Base-by-base conservation (phyloP, 116 monocot genomes). In the Cymodocea nodosa region DNA sequence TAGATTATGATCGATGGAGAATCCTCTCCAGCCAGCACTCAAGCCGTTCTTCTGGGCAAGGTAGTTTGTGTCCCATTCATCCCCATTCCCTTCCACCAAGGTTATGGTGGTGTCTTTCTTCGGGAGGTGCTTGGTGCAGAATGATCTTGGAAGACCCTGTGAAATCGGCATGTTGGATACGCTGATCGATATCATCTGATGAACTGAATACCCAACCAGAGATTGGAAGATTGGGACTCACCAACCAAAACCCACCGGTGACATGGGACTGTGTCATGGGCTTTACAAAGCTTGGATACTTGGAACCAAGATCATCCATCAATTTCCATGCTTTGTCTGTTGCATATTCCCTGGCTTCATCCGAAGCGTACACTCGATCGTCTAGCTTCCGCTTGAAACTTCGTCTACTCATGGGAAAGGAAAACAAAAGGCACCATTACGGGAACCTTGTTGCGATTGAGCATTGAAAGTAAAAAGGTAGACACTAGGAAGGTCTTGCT, bases 11-110 rank as follows among this genome's bases (percentile, higher is more conserved):
- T 49, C 34, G 15, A 89, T 60, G 23, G 89, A 54, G 50, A 89
- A 89, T 0, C 83, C 85, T 62, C 64, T 80, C 89, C 89, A 89
- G 34, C 89, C 89, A 35, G 70, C 89, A 60, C 89, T 89, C 37
- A 89, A 35, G 16, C 85, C 89, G 6, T 55, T 78, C 65, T 83
- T 85, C 12, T 58, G 59, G 23, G 80, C 74, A 20, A 89, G 80
- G 30, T 80, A 89, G n/a, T 56, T 65, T 19, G 83, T 80, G 6
- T 76, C 71, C 2, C 56, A 83, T 52, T 78, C 77, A 10, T 82
- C 77, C 4, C 74, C 89, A 52, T 71, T 61, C 59, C 85, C 89
- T 52, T 89, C 80, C 5, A 80, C 23, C 51, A 87, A 57, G 36
- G 76, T 76, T 17, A 84, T 49, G 12, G 23, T 48, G 3, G 73